Evolutionary conservation across 163 green algal genomes (phyloP).

Genomic region (Prototheca cutis): DNA sequence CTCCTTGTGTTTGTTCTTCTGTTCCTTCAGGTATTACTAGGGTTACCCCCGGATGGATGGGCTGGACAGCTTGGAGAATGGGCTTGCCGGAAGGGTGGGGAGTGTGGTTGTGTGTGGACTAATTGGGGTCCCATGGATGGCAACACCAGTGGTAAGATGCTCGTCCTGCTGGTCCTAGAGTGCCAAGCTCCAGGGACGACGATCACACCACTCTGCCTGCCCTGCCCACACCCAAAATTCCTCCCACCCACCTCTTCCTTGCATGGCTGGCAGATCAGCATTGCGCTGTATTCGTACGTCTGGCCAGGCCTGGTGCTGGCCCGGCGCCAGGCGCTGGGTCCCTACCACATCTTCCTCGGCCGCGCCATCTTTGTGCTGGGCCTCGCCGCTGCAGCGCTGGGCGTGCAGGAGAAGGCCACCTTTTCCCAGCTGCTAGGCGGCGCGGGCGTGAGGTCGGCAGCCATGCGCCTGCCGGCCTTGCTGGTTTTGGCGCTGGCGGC

Average conservation of each 20-base stretch:
- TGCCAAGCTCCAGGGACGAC: too few relatives aligned
- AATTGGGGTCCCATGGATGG: too few relatives aligned
- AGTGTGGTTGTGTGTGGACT: too few relatives aligned
- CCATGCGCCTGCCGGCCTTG: conserved; percentile 34
- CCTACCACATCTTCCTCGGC: conserved; percentile 41
- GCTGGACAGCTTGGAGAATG: too few relatives aligned
- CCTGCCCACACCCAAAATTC: too few relatives aligned
- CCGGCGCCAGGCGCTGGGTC: conserved; percentile 27
- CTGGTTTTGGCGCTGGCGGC: conserved; percentile 29
- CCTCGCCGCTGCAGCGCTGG: conserved; percentile 28
- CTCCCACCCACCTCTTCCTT: neutral
- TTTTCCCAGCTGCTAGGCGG: conserved; percentile 42
- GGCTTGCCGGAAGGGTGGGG: too few relatives aligned
- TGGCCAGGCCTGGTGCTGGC: conserved; percentile 33
- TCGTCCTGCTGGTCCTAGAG: too few relatives aligned
- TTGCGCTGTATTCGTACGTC: conserved; percentile 34
- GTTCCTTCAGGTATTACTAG: conserved; percentile 1
- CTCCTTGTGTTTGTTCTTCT: conserved; percentile 31
- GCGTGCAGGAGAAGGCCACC: conserved; percentile 49
- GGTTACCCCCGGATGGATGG: too few relatives aligned
- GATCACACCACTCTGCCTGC: too few relatives aligned
- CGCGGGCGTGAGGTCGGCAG: conserved; percentile 9
- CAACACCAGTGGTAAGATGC: too few relatives aligned
- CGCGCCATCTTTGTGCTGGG: conserved; percentile 32
- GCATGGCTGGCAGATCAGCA: neutral